Conservation (phyloP, 257 asterid genomes). For the Solanum arcanum region DNA sequence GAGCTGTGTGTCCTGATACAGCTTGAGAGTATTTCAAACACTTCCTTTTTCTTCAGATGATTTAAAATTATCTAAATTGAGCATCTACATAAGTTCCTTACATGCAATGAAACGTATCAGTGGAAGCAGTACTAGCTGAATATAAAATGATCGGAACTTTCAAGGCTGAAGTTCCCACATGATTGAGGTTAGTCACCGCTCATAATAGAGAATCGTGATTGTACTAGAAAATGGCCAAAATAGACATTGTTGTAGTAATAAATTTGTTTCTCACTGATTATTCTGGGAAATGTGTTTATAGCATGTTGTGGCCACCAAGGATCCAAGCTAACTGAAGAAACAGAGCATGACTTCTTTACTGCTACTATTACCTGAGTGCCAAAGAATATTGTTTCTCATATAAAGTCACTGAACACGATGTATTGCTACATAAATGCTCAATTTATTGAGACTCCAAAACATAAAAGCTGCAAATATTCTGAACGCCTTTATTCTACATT, state of each 20-base stretch:
- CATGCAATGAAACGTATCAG: not conserved
- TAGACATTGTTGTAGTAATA: not conserved
- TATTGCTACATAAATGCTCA: not conserved
- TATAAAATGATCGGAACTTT: not conserved
- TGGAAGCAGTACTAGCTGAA: not conserved
- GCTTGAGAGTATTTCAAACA: not conserved
- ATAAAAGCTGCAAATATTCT: not conserved
- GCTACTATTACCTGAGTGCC: not conserved
- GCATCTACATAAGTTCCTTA: not conserved
- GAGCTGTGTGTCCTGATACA: not conserved
- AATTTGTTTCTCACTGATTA: not conserved
- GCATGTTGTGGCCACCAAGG: not conserved
- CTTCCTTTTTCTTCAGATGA: not conserved
- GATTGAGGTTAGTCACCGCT: not conserved
- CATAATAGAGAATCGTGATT: not conserved
- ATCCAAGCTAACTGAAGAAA: not conserved
- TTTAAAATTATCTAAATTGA: not conserved
- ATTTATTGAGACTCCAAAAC: not conserved
- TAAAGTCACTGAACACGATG: not conserved
- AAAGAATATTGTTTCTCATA: not conserved
- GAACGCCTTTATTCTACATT: not conserved
- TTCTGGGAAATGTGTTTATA: not conserved
- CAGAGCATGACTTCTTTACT: not conserved
- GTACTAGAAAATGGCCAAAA: not conserved
- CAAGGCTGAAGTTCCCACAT: not conserved